These are phyloP conservation scores for Sporothrix luriei DNA, from an alignment of 2,329 filamentous ascomycete species.

Conservation along the genomic window DNA sequence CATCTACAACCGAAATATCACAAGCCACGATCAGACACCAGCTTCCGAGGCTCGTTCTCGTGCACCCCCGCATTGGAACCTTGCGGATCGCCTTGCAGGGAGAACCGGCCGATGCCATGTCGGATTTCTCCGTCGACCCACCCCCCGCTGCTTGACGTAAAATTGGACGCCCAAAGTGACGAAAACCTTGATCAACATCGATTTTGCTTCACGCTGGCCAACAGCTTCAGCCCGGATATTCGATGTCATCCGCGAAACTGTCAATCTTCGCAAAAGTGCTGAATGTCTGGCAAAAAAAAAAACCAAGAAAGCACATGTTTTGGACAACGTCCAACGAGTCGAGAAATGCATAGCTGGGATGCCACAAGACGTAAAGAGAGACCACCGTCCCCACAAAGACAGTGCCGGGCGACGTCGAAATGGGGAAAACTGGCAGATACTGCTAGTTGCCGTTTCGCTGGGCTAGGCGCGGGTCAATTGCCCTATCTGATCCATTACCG, in stretches of 20 bases:
- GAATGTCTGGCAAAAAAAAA: neutral
- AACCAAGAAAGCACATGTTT: conserved; percentile 5
- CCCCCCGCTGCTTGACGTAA: neutral
- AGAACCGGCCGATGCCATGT: neutral
- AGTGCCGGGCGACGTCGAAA: neutral
- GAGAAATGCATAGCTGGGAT: conserved; percentile 8
- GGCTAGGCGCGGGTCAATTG: conserved; percentile 3
- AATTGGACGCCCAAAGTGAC: neutral
- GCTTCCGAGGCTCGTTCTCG: conserved; percentile 3
- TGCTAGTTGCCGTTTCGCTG: neutral
- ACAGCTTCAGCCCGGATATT: too few relatives aligned
- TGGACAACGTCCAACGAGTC: neutral
- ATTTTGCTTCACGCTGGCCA: too few relatives aligned
- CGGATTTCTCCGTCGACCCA: conserved; percentile 4
- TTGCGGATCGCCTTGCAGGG: neutral
- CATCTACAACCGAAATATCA: conserved; percentile 5
- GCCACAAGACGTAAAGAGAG: neutral
- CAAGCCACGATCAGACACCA: conserved; percentile 7
- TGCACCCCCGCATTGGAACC: conserved; percentile 3
- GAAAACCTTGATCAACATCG: neutral
- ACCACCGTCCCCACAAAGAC: neutral
- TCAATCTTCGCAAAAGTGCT: neutral
- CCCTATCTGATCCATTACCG: conserved; percentile 24
- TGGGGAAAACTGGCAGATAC: neutral
- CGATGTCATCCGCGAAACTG: neutral